phyloP scores from a whole-genome alignment of 2,329 filamentous ascomycete genomes.

The Exophiala xenobiotica region DNA sequence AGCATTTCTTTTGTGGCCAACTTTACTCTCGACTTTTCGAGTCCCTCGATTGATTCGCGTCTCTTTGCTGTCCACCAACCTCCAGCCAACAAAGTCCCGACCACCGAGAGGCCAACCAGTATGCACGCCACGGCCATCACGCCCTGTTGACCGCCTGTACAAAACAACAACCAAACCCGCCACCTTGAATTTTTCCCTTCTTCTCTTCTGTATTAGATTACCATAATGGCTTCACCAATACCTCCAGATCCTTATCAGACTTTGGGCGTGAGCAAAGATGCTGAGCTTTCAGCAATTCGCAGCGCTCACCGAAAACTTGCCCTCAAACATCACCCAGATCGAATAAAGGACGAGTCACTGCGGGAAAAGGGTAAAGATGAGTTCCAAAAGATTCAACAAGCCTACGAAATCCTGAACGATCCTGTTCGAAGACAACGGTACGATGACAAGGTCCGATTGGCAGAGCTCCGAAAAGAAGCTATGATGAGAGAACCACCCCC shows the following conservation, averaged over 20 bases:
- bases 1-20: slow-evolving; percentile 6
- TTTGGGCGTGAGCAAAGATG: slow-evolving; percentile 71
- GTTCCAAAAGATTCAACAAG: slow-evolving; percentile 89
- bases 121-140: slow-evolving; percentile 23
- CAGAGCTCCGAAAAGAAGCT: slow-evolving; percentile 61
- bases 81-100: slow-evolving; percentile 10
- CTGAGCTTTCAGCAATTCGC: slow-evolving; percentile 70
- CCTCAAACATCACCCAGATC: slow-evolving; percentile 87
- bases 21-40: background rate
- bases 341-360: slow-evolving; percentile 73
- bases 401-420: slow-evolving; percentile 86
- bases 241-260: slow-evolving; percentile 72
- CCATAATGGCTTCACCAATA: slow-evolving; percentile 26
- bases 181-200: slow-evolving; percentile 3
- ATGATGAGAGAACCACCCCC: slow-evolving; percentile 45
- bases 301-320: slow-evolving; percentile 81
- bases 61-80: slow-evolving; percentile 14
- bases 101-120: slow-evolving; percentile 19
- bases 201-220: slow-evolving; percentile 8
- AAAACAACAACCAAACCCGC: slow-evolving; percentile 16
- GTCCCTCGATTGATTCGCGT: background rate
- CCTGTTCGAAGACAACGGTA: slow-evolving; percentile 71
- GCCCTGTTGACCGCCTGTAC: slow-evolving; percentile 24
- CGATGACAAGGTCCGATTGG: slow-evolving; percentile 70
- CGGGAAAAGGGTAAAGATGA: slow-evolving; percentile 79